Evolutionary conservation across 371 early-diverging fungal species (phyloP).

Genomic region (Mortierella sp.): DNA sequence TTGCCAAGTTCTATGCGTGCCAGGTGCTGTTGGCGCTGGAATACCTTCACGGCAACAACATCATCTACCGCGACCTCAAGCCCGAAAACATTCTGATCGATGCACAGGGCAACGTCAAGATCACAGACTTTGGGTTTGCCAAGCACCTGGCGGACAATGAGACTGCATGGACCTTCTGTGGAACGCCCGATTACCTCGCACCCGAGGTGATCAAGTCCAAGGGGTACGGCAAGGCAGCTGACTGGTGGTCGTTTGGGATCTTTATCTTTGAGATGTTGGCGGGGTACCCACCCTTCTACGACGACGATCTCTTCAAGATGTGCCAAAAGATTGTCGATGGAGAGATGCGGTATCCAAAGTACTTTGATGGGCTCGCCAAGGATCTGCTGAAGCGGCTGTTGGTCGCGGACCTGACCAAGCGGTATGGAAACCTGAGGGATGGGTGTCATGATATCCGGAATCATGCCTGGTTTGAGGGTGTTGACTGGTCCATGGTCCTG

Average conservation of each 20-base stretch:
- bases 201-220: constrained; percentile 94
- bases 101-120: constrained; percentile 95
- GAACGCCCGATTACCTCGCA: constrained; percentile 95
- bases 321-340: constrained; percentile 87
- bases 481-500: constrained; percentile 75
- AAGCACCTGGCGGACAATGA: constrained; percentile 89
- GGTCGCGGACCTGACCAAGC: constrained; percentile 81
- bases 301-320: constrained; percentile 74
- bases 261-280: constrained; percentile 87
- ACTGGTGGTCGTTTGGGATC: constrained; percentile 95
- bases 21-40: constrained; percentile 84
- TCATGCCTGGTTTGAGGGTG: constrained; percentile 81
- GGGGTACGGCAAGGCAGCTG: constrained; percentile 92
- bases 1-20: constrained; percentile 89
- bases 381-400: constrained; percentile 84
- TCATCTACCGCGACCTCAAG: constrained; percentile 96
- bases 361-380: constrained; percentile 82
- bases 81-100: constrained; percentile 96
- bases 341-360: constrained; percentile 79
- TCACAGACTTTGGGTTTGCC: constrained; percentile 99
- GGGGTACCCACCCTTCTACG: constrained; percentile 51
- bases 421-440: constrained; percentile 79
- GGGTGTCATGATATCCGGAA: constrained; percentile 74
- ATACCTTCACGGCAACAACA: constrained; percentile 90
- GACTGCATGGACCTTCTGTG: constrained; percentile 89